Conservation (phyloP, 768 basidiomycete genomes). For the Trametes coccinea region DNA sequence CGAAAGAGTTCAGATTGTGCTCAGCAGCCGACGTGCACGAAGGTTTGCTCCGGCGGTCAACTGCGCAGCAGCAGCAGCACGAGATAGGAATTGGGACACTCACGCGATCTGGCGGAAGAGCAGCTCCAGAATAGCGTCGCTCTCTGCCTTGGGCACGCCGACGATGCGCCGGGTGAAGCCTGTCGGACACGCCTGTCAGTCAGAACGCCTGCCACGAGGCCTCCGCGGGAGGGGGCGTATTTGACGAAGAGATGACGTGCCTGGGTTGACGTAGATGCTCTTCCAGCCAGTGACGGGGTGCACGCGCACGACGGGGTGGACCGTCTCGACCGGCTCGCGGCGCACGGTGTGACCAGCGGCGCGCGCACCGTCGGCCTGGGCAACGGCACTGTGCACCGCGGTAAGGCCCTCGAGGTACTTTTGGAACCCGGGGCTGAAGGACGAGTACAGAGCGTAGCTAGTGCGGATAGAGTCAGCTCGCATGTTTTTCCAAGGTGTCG, state of each 20-base stretch:
- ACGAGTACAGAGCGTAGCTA: slow-evolving; percentile 84
- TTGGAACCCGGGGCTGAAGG: slow-evolving; percentile 72
- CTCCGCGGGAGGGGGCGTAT: not conserved
- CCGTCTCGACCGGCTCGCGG: slow-evolving; percentile 62
- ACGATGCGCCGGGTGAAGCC: slow-evolving; percentile 81
- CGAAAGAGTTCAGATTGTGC: slow-evolving; percentile 3
- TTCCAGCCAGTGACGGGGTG: slow-evolving; percentile 87
- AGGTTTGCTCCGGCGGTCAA: not conserved
- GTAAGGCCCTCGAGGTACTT: slow-evolving; percentile 71
- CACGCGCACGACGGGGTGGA: slow-evolving; percentile 82
- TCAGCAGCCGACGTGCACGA: slow-evolving; percentile 2
- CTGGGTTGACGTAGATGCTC: slow-evolving; percentile 79
- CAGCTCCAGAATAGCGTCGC: slow-evolving; percentile 69
- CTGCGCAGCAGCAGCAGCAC: not conserved
- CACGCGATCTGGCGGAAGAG: slow-evolving; percentile 63
- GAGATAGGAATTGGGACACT: not conserved
- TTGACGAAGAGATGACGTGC: slow-evolving; percentile 32
- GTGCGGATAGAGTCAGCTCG: slow-evolving; percentile 10
- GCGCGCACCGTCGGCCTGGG: slow-evolving; percentile 74
- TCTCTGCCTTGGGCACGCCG: slow-evolving; percentile 79
- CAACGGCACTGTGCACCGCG: slow-evolving; percentile 76
- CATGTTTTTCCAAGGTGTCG: not conserved
- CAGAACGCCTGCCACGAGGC: not conserved
- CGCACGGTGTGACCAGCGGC: slow-evolving; percentile 71
- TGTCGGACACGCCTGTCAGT: slow-evolving; percentile 23